Evolutionary conservation across 257 asterid genomes (phyloP).

Genomic region (Solanum medicagineum): DNA sequence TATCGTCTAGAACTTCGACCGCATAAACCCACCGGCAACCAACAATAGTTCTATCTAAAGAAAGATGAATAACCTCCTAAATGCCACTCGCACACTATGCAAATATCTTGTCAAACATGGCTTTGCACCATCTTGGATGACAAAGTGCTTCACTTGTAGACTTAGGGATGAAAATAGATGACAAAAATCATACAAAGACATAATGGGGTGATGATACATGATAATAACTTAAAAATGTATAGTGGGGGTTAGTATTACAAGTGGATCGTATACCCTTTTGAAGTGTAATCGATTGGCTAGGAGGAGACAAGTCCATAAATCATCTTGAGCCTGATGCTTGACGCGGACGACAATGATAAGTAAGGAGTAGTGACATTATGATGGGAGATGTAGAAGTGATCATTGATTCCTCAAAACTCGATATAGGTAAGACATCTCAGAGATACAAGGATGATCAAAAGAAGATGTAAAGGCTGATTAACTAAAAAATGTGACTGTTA

Average conservation of each 20-base stretch:
- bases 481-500: no score
- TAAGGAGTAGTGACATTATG: neutral
- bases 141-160: neutral
- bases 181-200: neutral
- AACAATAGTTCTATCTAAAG: neutral
- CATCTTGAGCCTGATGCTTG: neutral
- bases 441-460: neutral
- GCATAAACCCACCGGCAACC: neutral
- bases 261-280: neutral
- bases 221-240: neutral
- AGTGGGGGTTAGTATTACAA: neutral
- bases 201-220: neutral
- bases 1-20: neutral
- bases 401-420: neutral
- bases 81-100: neutral
- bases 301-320: neutral
- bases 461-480: neutral
- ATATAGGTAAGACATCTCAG: neutral
- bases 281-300: neutral
- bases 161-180: neutral
- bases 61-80: neutral
- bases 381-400: no score
- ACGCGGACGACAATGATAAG: neutral
- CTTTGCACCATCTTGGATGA: neutral
- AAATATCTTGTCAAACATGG: neutral